Evolutionary conservation across 2,329 filamentous ascomycete species (phyloP), one percentile per base, ranked within the genome.

Genomic region (Penicillium olsonii): DNA sequence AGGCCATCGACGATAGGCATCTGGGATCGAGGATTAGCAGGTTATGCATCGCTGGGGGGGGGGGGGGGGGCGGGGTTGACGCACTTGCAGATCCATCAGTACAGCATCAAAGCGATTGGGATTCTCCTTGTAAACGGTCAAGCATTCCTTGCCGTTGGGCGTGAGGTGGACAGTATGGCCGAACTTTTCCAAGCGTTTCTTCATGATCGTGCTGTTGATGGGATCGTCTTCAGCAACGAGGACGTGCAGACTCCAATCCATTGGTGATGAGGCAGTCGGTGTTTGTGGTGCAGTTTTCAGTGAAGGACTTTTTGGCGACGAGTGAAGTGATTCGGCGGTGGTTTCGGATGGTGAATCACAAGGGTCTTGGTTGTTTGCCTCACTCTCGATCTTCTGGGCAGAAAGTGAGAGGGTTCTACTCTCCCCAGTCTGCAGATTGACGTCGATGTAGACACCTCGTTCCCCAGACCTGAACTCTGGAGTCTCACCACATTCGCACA

Each of bases 1-100:
- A 92, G 78, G 12, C 91, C 91, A 64, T 95, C 90, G 4, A 95
- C 87, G 26, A 95, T 94, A 15, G 91, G 90, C 91, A 96, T 95
- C 90, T 95, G 14, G n/a, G n/a, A n/a, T n/a, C n/a, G n/a, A n/a
- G n/a, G n/a, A n/a, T n/a, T n/a, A n/a, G n/a, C n/a, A n/a, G n/a
- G n/a, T n/a, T n/a, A n/a, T n/a, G n/a, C n/a, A n/a, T n/a, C n/a
- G n/a, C n/a, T n/a, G n/a, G n/a, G n/a, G n/a, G n/a, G n/a, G n/a
- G n/a, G n/a, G n/a, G n/a, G n/a, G n/a, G n/a, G n/a, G n/a, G n/a
- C n/a, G n/a, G n/a, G 7, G 3, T 15, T 34, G 2, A 71, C 82
- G 70, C 66, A 91, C 90, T 79, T 95, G 90, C 81, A 96, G 90
- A 65, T 95, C 91, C 91, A 95, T 95, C 54, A 96, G 77, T 40